These are phyloP conservation scores for Fistulifera solaris DNA, from an alignment of 108 stramenopile species.

Conservation along the genomic window DNA sequence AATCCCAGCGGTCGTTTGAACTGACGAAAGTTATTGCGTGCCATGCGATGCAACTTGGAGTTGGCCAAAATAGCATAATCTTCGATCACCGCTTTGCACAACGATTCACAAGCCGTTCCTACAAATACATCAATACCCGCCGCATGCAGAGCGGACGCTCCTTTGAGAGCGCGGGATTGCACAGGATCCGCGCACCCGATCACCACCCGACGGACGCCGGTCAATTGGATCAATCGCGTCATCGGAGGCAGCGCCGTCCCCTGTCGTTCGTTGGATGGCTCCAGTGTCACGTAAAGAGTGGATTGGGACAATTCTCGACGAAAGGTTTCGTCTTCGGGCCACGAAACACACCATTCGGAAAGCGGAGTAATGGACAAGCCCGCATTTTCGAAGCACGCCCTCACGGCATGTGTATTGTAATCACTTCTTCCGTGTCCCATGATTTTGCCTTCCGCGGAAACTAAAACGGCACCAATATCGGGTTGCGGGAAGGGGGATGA, in stretches of 20 bases:
- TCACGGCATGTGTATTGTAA: slow-evolving; percentile 48
- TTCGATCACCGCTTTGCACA: slow-evolving; percentile 43
- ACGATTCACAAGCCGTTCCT: slow-evolving; percentile 28
- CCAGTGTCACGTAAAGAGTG: slow-evolving; percentile 73
- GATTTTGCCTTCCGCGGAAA: slow-evolving; percentile 46
- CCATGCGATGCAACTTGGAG: slow-evolving; percentile 54
- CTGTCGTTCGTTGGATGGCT: slow-evolving; percentile 45
- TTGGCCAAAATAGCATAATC: slow-evolving; percentile 42
- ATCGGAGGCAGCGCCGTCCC: slow-evolving; percentile 61
- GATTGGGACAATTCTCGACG: slow-evolving; percentile 39
- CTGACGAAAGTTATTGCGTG: slow-evolving; percentile 43
- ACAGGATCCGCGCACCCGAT: slow-evolving; percentile 71
- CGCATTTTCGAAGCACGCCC: slow-evolving; percentile 42
- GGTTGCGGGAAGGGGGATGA: slow-evolving; percentile 56
- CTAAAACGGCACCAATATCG: slow-evolving; percentile 48
- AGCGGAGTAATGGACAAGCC: slow-evolving; percentile 55
- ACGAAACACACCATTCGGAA: slow-evolving; percentile 68
- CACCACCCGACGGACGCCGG: slow-evolving; percentile 56
- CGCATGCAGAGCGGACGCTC: slow-evolving; percentile 50
- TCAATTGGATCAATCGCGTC: slow-evolving; percentile 58
- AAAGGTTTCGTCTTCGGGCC: slow-evolving; percentile 44
- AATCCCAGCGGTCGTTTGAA: slow-evolving; percentile 66
- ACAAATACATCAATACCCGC: slow-evolving; percentile 62
- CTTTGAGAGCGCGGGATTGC: slow-evolving; percentile 45
- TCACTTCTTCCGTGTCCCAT: slow-evolving; percentile 47